A percentile compares a stretch with the other conserved stretches of the same genome.
Conservation (phyloP, 805 yeast genomes). For the Wickerhamiella dianesei region DNA sequence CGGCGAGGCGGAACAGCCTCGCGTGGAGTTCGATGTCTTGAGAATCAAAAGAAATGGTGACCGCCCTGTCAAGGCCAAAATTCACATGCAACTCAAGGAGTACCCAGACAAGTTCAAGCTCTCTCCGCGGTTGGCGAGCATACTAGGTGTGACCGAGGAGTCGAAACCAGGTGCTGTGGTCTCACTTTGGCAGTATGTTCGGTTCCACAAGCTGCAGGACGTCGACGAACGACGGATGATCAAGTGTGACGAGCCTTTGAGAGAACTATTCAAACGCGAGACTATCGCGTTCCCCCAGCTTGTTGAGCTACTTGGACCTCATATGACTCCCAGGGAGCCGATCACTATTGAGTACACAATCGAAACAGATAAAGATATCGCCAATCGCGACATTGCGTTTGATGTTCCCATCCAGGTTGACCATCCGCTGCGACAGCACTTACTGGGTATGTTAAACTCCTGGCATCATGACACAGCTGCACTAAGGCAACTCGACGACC, state of each 20-base stretch:
- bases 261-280: slow-evolving; percentile 33
- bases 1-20: slow-evolving; percentile 19
- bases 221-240: slow-evolving; percentile 42
- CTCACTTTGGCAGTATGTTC: slow-evolving; percentile 62
- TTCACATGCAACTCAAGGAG: slow-evolving; percentile 71
- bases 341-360: slow-evolving; percentile 62
- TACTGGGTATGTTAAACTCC: slow-evolving; percentile 27
- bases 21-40: slow-evolving; percentile 68
- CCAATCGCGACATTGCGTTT: slow-evolving; percentile 59
- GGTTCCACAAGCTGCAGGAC: slow-evolving; percentile 50
- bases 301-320: slow-evolving; percentile 51
- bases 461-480: slow-evolving; percentile 31
- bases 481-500: slow-evolving; percentile 32
- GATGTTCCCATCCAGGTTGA: slow-evolving; percentile 55
- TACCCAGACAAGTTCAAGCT: slow-evolving; percentile 54
- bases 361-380: slow-evolving; percentile 61
- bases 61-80: slow-evolving; percentile 48
- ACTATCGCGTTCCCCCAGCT: slow-evolving; percentile 55
- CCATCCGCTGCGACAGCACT: slow-evolving; percentile 26
- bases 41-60: slow-evolving; percentile 74
- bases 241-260: slow-evolving; percentile 36
- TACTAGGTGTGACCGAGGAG: slow-evolving; percentile 64
- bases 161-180: slow-evolving; percentile 79
- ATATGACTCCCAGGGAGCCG: slow-evolving; percentile 68
- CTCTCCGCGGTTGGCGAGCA: slow-evolving; percentile 49